Evolutionary conservation across 2,329 filamentous ascomycete species (phyloP), one percentile per base, ranked within the genome.

Genomic region (Penicillium hordei): DNA sequence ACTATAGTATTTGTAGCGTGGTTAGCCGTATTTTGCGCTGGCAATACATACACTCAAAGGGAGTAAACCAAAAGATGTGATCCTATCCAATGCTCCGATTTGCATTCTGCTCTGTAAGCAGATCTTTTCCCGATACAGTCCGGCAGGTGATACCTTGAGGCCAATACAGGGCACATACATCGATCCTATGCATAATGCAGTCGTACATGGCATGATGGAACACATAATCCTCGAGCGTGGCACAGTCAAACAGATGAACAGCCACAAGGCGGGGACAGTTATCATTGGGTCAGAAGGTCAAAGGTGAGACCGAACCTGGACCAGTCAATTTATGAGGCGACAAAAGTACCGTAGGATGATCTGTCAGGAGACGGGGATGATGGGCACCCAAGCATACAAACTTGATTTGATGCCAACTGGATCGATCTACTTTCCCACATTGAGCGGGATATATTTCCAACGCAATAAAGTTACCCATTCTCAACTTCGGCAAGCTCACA

Each of bases 261-360:
- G 63, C 63, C 63, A 65, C 63, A 64, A n/a, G 60, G 62, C 58
- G 62, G 62, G 60, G 52, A 49, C n/a, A n/a, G 25, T n/a, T 34
- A 21, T 29, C 23, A 51, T 51, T 39, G 46, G 46, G 7, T 12
- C n/a, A 53, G 21, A 25, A 19, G 34, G 6, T 13, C 10, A 6
- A 21, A 52, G 15, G 31, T 51, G 42, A 57, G 55, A 53, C 42
- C 36, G 6, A 39, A 57, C 53, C 49, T 57, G 55, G 55, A 57
- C 55, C 55, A 57, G 55, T 57, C 55, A 57, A 53, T 53, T 23
- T 42, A 43, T 57, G 55, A 57, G 49, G 55, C 55, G 27, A 42
- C 54, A 53, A 57, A 57, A 53, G 55, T 57, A 57, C 53, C 6
- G 51, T 39, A 19, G 46, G 29, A 52, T 55, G 46, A 55, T 55